These are phyloP conservation scores for Stygiomarasmius scandens DNA, from an alignment of 1,284 basidiomycete species.

Conservation along the genomic window DNA sequence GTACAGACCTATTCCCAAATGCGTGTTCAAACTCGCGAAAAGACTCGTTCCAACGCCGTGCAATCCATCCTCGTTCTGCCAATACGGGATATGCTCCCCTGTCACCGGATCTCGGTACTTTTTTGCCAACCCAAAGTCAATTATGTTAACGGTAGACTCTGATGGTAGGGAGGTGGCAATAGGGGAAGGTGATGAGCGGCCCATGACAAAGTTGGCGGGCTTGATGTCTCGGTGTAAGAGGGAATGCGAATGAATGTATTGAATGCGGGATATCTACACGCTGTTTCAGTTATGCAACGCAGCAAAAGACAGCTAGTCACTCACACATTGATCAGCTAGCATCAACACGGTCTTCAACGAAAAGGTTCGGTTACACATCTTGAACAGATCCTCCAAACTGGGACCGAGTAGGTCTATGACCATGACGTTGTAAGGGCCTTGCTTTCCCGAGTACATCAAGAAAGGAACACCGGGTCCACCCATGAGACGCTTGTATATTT, in stretches of 20 bases:
- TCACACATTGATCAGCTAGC: conserved; percentile 88
- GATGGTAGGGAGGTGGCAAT: conserved; percentile 2
- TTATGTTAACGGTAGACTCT: conserved; percentile 56
- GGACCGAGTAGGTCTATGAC: conserved; percentile 94
- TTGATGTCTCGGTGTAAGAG: conserved; percentile 95
- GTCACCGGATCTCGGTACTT: conserved; percentile 91
- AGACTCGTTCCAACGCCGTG: conserved; percentile 91
- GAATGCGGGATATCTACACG: conserved; percentile 77
- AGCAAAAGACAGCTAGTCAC: no score
- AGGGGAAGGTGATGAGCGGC: conserved; percentile 26
- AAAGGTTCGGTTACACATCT: conserved; percentile 92
- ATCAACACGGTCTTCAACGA: conserved; percentile 91
- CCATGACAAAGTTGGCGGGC: conserved; percentile 93
- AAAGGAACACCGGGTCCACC: conserved; percentile 94
- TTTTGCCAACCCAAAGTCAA: conserved; percentile 97
- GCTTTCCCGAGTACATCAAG: conserved; percentile 92
- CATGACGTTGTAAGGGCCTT: conserved; percentile 97
- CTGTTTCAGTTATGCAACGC: no score
- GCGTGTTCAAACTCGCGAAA: conserved; percentile 95
- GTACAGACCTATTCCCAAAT: conserved; percentile 80
- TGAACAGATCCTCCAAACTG: conserved; percentile 93
- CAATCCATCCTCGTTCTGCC: conserved; percentile 88
- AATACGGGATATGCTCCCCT: conserved; percentile 88
- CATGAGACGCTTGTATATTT: conserved; percentile 91
- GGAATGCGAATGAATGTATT: conserved; percentile 74